phyloP scores from a whole-genome alignment of 2,329 filamentous ascomycete genomes.

The Mycosphaerella arachidis region DNA sequence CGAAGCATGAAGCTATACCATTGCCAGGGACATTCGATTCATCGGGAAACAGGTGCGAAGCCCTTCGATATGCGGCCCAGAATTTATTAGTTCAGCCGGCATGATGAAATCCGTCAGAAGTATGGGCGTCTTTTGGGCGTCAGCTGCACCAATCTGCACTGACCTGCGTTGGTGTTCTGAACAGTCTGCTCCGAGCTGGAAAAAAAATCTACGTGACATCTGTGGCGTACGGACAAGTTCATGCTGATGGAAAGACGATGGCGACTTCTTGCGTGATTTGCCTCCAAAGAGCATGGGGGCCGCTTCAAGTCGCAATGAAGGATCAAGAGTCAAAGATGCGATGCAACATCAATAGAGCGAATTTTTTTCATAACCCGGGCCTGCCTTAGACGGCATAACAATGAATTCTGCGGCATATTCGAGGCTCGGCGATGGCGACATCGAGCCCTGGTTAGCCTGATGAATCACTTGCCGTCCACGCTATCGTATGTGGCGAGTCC shows the following conservation, averaged over 20 bases:
- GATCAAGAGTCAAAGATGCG: neutral
- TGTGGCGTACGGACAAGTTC: neutral
- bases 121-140: no score
- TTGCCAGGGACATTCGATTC: no score
- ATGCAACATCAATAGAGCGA: neutral
- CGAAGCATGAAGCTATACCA: no score
- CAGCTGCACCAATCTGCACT: neutral
- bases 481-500: neutral
- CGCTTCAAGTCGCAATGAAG: neutral
- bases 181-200: no score
- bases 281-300: neutral
- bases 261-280: neutral
- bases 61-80: no score
- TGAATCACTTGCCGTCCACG: neutral
- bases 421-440: neutral
- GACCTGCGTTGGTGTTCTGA: no score
- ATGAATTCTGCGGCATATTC: neutral
- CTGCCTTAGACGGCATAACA: neutral
- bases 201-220: no score
- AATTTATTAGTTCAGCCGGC: no score
- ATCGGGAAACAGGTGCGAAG: no score
- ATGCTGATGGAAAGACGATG: neutral
- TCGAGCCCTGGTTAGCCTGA: neutral
- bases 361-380: neutral
- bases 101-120: no score